These are phyloP conservation scores for Setaria viridis DNA, from an alignment of 202 grass and related monocot species.

Conservation along the genomic window DNA sequence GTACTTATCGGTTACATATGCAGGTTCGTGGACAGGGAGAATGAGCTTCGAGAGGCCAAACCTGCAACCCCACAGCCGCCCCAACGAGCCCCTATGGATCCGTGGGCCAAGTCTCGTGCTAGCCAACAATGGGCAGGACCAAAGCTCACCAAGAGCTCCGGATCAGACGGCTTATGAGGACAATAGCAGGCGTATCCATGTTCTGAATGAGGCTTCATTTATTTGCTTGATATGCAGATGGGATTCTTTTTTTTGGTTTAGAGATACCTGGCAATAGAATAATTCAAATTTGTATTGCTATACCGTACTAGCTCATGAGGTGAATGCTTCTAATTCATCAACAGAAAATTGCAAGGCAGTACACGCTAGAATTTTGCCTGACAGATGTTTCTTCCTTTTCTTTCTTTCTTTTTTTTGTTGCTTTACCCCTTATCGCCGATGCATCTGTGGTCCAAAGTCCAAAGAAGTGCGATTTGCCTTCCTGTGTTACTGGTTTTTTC, in stretches of 20 bases:
- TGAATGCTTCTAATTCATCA: conserved; percentile 9
- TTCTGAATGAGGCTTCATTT: not conserved
- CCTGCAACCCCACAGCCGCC: conserved; percentile 64
- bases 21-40: conserved; percentile 96
- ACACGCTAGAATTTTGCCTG: not conserved
- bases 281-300: conserved; percentile 14
- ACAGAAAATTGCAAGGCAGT: conserved; percentile 2
- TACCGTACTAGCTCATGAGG: not conserved
- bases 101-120: conserved; percentile 82
- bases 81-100: conserved; percentile 73
- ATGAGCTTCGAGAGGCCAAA: conserved; percentile 84
- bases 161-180: conserved; percentile 62
- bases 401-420: not conserved
- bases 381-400: not conserved
- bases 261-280: conserved; percentile 54
- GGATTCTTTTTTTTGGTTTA: not conserved
- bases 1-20: conserved; percentile 6
- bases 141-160: conserved; percentile 55
- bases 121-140: conserved; percentile 73
- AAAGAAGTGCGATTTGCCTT: too few species aligned
- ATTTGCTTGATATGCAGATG: not conserved
- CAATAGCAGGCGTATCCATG: conserved; percentile 7
- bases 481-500: not conserved
- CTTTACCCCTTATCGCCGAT: not conserved
- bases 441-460: not conserved